Conservation (phyloP, 176 grass and related monocot genomes). For the barley (Hordeum vulgare) region DNA sequence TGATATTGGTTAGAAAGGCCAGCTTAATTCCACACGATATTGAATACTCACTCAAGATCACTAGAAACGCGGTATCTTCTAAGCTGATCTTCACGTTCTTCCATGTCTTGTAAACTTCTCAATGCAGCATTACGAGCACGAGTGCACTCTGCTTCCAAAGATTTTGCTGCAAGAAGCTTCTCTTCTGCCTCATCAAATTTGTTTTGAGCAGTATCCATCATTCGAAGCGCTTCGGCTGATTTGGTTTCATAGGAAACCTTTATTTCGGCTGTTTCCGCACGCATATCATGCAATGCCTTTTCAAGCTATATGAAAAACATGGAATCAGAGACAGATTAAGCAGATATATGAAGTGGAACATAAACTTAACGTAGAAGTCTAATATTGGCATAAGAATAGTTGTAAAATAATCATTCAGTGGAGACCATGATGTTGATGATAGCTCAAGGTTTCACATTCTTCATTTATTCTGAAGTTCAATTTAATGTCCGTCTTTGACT, state of each 20-base stretch:
- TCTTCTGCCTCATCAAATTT: constrained; percentile 75
- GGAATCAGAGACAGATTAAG: constrained; percentile 14
- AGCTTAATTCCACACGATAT: constrained; percentile 27
- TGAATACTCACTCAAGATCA: constrained; percentile 60
- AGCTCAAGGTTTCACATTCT: not conserved
- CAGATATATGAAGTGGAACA: not conserved
- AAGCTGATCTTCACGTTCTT: constrained; percentile 79
- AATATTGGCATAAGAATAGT: not conserved
- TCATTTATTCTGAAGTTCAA: not conserved
- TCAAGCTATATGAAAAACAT: constrained; percentile 67
- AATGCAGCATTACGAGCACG: constrained; percentile 31
- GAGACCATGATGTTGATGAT: not conserved
- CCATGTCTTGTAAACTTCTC: constrained; percentile 76
- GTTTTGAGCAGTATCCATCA: constrained; percentile 57
- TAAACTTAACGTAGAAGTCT: not conserved
- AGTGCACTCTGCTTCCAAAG: constrained; percentile 54
- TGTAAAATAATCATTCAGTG: not conserved
- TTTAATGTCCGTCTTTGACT: not conserved
- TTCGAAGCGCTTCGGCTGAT: constrained; percentile 42
- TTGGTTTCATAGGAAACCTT: constrained; percentile 79
- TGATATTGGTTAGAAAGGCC: not conserved
- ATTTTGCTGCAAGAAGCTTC: constrained; percentile 61
- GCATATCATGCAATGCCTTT: constrained; percentile 75
- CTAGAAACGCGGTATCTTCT: constrained; percentile 47
- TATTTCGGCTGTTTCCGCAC: constrained; percentile 68